These are phyloP conservation scores for Boletellus ananas DNA, from an alignment of 768 basidiomycete species.

Conservation along the genomic window DNA sequence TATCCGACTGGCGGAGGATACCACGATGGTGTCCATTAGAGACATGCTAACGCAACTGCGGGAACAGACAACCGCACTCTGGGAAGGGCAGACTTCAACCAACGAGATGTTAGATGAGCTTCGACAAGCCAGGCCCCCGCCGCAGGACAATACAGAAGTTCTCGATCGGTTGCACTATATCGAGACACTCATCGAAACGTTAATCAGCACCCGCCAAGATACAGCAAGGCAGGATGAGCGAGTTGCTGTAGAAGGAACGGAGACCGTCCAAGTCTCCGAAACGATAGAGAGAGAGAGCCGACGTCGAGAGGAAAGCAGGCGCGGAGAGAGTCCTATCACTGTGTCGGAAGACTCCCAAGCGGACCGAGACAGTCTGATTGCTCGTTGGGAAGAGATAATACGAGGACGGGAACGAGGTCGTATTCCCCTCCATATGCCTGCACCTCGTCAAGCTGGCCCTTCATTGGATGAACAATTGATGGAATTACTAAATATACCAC, in stretches of 20 bases:
- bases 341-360: constrained; percentile 28
- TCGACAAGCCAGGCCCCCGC: constrained; percentile 41
- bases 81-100: constrained; percentile 58
- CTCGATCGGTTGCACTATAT: constrained; percentile 28
- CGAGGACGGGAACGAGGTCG: constrained; percentile 24
- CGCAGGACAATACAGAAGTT: constrained; percentile 39
- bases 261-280: constrained; percentile 16
- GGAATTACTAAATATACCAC: constrained; percentile 52
- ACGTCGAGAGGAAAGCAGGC: constrained; percentile 1
- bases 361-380: constrained; percentile 24
- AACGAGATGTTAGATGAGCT: constrained; percentile 63
- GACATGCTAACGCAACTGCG: constrained; percentile 56
- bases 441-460: constrained; percentile 40
- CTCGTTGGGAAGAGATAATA: constrained; percentile 27
- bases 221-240: not conserved
- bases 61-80: constrained; percentile 54
- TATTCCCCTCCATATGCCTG: constrained; percentile 42
- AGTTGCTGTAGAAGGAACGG: constrained; percentile 8
- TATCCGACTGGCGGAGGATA: constrained; percentile 20
- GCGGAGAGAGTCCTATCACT: constrained; percentile 24
- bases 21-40: constrained; percentile 43
- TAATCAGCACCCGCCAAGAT: constrained; percentile 9
- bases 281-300: constrained; percentile 13
- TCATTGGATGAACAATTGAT: constrained; percentile 59
- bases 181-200: constrained; percentile 19